Evolutionary conservation across 2,329 filamentous ascomycete species (phyloP), one percentile per base, ranked within the genome.

Genomic region (Colletotrichum sojae): DNA sequence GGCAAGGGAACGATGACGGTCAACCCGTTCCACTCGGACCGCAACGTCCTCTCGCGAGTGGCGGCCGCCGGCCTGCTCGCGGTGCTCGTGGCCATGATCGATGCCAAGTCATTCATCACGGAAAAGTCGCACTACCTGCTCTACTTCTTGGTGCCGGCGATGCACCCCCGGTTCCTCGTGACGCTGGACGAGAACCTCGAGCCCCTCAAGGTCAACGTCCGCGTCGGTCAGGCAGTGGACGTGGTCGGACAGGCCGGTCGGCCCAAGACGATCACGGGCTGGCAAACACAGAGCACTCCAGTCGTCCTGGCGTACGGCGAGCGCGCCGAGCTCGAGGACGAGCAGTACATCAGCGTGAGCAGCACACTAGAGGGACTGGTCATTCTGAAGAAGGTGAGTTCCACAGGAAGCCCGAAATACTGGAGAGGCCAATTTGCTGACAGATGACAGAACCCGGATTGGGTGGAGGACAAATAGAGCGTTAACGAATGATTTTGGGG

Each of bases 211-310:
- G 95, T 98, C 77, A 98, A 98, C 76, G 96, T 99, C 16, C 92
- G 96, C 39, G 95, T 99, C 52, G 96, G 96, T 81, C 97, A 99
- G 83, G 96, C 97, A 16, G 97, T 99, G 20, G 96, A 99, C 79
- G 95, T 99, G 49, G 96, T 99, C 48, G 97, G 96, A 59, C 96
- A 98, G 81, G 96, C 97, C 13, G 96, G 96, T 79, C 90, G 95
- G 71, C 96, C 96, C 74, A 98, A 99, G 91, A 99, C 96, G 2
- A 99, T 99, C 76, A 99, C 96, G 10, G 96, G 96, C 61, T 99
- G 96, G 96, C 96, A 99, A 83, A 99, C 96, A 73, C 96, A 99
- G 86, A 98, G 94, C 84, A 99, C 96, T n/a, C 96, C 96, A 0
- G 96, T 99, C 54, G 85, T 99, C 68, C 85, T 99, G 75, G 92